Evolutionary conservation across 345 rosid genomes (phyloP).

Genomic region (Angophora floribunda): DNA sequence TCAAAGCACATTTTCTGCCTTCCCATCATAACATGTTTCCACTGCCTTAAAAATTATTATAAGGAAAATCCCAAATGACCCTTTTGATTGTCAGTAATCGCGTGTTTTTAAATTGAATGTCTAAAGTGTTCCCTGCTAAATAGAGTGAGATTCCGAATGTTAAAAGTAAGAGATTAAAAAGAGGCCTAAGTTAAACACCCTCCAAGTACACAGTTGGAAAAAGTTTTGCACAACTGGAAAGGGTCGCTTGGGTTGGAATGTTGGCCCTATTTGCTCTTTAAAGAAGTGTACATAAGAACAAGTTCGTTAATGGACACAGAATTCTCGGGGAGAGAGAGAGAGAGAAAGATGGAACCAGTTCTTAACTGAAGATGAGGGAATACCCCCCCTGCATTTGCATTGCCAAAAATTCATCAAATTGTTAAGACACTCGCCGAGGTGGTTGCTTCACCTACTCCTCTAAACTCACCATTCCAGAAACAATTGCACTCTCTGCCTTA

Average conservation of each 20-base stretch:
- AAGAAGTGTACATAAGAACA: background rate
- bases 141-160: background rate
- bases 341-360: background rate
- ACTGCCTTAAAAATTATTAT: fast-evolving
- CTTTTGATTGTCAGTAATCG: background rate
- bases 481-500: background rate
- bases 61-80: background rate
- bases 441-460: background rate
- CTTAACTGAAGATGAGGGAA: background rate
- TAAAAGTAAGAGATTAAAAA: background rate
- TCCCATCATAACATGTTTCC: background rate
- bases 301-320: background rate
- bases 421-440: background rate
- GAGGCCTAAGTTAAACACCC: background rate
- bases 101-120: background rate
- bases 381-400: background rate
- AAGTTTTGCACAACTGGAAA: background rate
- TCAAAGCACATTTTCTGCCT: background rate
- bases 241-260: background rate
- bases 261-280: background rate
- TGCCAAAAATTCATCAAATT: background rate
- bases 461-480: background rate
- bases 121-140: background rate
- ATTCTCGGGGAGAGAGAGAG: background rate
- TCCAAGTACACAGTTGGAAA: background rate